Evolutionary conservation across 2,329 filamentous ascomycete genomes (phyloP).

Genomic region (Diplocarpon mali): DNA sequence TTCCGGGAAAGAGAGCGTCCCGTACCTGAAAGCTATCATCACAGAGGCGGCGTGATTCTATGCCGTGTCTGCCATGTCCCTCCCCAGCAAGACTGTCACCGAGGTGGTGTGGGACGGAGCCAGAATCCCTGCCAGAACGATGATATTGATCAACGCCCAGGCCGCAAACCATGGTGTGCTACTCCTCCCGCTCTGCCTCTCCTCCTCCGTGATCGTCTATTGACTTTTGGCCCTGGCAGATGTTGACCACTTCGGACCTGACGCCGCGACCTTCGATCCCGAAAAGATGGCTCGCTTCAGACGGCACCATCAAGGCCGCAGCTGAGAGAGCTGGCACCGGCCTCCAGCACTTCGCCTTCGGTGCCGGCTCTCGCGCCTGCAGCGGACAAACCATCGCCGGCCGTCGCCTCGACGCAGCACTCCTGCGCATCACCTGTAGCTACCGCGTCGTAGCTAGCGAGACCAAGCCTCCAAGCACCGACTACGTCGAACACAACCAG

Average conservation of each 20-base stretch:
- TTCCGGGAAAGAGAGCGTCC: slow-evolving; percentile 37
- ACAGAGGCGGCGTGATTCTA: slow-evolving; percentile 43
- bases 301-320: slow-evolving; percentile 5
- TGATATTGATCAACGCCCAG: slow-evolving; percentile 44
- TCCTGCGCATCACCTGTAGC: slow-evolving; percentile 37
- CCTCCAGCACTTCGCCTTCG: slow-evolving; percentile 38
- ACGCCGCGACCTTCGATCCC: slow-evolving; percentile 35
- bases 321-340: slow-evolving; percentile 26
- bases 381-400: slow-evolving; percentile 40
- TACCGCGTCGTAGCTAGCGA: slow-evolving; percentile 40
- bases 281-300: slow-evolving; percentile 9
- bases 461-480: slow-evolving; percentile 43
- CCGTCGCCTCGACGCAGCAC: slow-evolving; percentile 38
- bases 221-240: slow-evolving; percentile 27
- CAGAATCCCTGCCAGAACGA: slow-evolving; percentile 39
- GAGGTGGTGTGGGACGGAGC: slow-evolving; percentile 41
- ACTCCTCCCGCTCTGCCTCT: too few relatives aligned
- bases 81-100: slow-evolving; percentile 39
- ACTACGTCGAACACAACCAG: slow-evolving; percentile 51
- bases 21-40: slow-evolving; percentile 37
- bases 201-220: background rate
- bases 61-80: slow-evolving; percentile 40
- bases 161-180: slow-evolving; percentile 40
- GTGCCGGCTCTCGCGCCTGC: slow-evolving; percentile 40
- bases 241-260: slow-evolving; percentile 36